Evolutionary conservation across 2,329 filamentous ascomycete species (phyloP).

Genomic region (Diaporthe sp.): DNA sequence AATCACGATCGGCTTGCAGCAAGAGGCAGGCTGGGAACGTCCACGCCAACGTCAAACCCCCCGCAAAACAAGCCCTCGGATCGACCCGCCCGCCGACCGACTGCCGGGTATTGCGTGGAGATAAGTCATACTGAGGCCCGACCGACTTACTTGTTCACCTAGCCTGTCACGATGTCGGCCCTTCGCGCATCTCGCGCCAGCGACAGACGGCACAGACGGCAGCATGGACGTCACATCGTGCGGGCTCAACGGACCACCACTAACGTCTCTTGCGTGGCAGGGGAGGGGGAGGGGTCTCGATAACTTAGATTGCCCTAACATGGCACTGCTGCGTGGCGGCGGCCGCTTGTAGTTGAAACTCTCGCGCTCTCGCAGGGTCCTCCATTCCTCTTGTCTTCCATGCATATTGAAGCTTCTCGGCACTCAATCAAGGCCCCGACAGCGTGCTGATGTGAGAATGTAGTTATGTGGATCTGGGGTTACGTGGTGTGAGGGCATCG

Average conservation of each 20-base stretch:
- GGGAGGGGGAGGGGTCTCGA: neutral
- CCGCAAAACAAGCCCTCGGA: neutral
- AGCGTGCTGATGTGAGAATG: constrained; percentile 11
- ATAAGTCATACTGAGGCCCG: neutral
- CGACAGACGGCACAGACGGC: neutral
- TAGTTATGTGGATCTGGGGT: neutral
- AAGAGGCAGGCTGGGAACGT: neutral
- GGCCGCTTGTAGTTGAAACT: neutral
- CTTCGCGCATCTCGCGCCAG: neutral
- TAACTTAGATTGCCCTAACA: neutral
- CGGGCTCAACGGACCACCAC: neutral
- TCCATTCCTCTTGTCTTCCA: neutral
- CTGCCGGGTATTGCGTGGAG: neutral
- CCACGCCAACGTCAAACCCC: neutral
- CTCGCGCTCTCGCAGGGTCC: neutral
- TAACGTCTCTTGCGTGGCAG: neutral
- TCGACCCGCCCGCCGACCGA: neutral
- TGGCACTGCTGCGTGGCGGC: neutral
- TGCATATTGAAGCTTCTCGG: neutral
- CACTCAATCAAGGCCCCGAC: neutral
- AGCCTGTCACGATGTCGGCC: neutral
- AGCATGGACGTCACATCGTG: constrained; percentile 4
- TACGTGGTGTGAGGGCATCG: neutral
- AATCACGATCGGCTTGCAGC: neutral
- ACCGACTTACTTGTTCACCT: neutral